A percentile compares a stretch with the other conserved stretches of the same genome.
Conservation (phyloP, 331 rosid genomes). For the Dryas integrifolia region DNA sequence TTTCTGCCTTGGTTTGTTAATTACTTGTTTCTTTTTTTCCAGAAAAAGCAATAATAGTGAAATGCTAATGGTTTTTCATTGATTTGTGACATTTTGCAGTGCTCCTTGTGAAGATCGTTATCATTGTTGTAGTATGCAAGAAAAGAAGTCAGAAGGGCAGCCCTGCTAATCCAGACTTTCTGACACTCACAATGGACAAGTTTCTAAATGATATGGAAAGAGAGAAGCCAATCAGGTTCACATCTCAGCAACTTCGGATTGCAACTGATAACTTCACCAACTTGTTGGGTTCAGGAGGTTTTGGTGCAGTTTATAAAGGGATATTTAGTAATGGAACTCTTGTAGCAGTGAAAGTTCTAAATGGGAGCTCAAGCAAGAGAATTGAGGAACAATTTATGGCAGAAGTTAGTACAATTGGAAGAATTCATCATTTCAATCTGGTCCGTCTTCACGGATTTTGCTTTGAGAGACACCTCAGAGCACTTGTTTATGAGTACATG, state of each 20-base stretch:
- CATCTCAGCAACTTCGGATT: constrained; percentile 22
- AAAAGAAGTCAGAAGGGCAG: not conserved
- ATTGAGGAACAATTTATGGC: constrained; percentile 54
- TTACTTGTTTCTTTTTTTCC: not conserved
- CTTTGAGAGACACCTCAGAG: constrained; percentile 18
- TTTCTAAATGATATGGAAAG: constrained; percentile 45
- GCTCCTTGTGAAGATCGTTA: constrained; percentile 6
- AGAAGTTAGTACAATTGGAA: constrained; percentile 58
- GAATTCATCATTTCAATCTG: constrained; percentile 49
- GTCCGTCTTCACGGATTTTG: constrained; percentile 28
- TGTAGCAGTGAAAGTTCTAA: constrained; percentile 44
- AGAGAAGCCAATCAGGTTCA: constrained; percentile 45
- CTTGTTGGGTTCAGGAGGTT: constrained; percentile 47
- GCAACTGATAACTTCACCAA: constrained; percentile 41
- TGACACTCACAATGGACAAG: constrained; percentile 32
- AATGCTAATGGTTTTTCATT: not conserved
- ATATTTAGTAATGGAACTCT: constrained; percentile 20
- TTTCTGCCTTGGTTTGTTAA: not conserved
- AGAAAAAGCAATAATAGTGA: too few species aligned
- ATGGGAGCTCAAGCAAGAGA: constrained; percentile 29
- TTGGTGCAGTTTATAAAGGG: constrained; percentile 50
- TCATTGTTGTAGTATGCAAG: constrained; percentile 7
- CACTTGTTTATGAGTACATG: constrained; percentile 53
- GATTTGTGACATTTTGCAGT: constrained; percentile 27
- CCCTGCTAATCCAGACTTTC: constrained; percentile 14